A percentile compares a stretch with the other conserved stretches of the same genome.
These are phyloP conservation scores for Mollisiaceae sp. DNA, from an alignment of 2,329 filamentous ascomycete species.

Conservation along the genomic window DNA sequence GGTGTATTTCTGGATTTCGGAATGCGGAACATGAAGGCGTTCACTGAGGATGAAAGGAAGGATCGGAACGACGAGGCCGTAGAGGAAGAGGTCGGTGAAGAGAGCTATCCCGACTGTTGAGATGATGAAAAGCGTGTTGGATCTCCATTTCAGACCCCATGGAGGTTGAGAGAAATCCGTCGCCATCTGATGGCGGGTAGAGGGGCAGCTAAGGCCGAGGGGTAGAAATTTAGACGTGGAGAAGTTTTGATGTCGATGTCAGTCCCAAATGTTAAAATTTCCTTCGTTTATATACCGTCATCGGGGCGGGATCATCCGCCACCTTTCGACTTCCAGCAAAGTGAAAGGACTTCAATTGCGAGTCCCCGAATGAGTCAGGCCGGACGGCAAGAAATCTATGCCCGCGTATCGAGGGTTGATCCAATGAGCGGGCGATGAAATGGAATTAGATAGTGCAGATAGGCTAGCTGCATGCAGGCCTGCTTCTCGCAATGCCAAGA, in stretches of 20 bases:
- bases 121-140: slow-evolving; percentile 62
- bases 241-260: not conserved
- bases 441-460: not conserved
- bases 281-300: not conserved
- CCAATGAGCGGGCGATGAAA: not conserved
- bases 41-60: slow-evolving; percentile 61
- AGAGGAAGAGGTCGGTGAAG: slow-evolving; percentile 64
- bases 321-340: not conserved
- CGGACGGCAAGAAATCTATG: not conserved
- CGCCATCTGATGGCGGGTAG: slow-evolving; percentile 15
- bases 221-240: not conserved
- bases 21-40: slow-evolving; percentile 52
- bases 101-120: slow-evolving; percentile 59
- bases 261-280: not conserved
- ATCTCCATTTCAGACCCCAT: slow-evolving; percentile 51
- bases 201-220: not conserved
- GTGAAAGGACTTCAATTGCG: not conserved
- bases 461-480: not conserved
- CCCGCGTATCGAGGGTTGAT: not conserved
- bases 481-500: not conserved
- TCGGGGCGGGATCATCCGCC: not conserved
- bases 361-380: not conserved
- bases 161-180: slow-evolving; percentile 17
- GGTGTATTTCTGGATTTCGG: slow-evolving; percentile 56
- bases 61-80: slow-evolving; percentile 62